A percentile compares a stretch with the other conserved stretches of the same genome.
Evolutionary conservation across 352 stramenopile genomes (phyloP).

Genomic region (Phytopythium kandeliae): DNA sequence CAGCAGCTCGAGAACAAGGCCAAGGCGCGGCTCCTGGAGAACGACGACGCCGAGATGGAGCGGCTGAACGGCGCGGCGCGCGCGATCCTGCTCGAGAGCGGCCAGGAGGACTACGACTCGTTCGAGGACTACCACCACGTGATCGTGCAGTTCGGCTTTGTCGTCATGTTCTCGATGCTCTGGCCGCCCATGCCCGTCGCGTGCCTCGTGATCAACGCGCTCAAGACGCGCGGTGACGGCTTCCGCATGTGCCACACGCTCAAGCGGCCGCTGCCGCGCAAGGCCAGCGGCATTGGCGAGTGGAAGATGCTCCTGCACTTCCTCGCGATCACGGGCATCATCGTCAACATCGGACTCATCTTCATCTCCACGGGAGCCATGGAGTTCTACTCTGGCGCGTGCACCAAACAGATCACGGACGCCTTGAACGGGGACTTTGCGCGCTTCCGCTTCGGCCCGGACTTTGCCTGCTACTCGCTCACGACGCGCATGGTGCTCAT

Average conservation of each 20-base stretch:
- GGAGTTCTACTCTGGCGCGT: slow-evolving; percentile 59
- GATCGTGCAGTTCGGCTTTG: slow-evolving; percentile 80
- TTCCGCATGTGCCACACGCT: slow-evolving; percentile 71
- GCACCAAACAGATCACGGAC: slow-evolving; percentile 42
- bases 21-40: slow-evolving; percentile 63
- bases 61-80: slow-evolving; percentile 61
- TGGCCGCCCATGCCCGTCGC: slow-evolving; percentile 75
- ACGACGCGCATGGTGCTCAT: slow-evolving; percentile 79
- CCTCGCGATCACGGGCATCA: slow-evolving; percentile 56
- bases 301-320: slow-evolving; percentile 70
- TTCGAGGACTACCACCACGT: slow-evolving; percentile 80
- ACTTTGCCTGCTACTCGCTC: slow-evolving; percentile 71
- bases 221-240: slow-evolving; percentile 74
- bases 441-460: slow-evolving; percentile 64
- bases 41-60: slow-evolving; percentile 55
- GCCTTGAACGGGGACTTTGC: slow-evolving; percentile 53
- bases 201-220: slow-evolving; percentile 73
- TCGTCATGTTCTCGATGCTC: slow-evolving; percentile 85
- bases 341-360: slow-evolving; percentile 72
- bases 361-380: slow-evolving; percentile 76
- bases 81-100: slow-evolving; percentile 67
- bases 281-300: slow-evolving; percentile 66
- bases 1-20: slow-evolving; percentile 51
- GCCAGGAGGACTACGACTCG: slow-evolving; percentile 75
- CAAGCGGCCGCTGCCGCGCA: slow-evolving; percentile 66